Evolutionary conservation across 345 rosid species (phyloP).

Genomic region (Citrus cavaleriei): DNA sequence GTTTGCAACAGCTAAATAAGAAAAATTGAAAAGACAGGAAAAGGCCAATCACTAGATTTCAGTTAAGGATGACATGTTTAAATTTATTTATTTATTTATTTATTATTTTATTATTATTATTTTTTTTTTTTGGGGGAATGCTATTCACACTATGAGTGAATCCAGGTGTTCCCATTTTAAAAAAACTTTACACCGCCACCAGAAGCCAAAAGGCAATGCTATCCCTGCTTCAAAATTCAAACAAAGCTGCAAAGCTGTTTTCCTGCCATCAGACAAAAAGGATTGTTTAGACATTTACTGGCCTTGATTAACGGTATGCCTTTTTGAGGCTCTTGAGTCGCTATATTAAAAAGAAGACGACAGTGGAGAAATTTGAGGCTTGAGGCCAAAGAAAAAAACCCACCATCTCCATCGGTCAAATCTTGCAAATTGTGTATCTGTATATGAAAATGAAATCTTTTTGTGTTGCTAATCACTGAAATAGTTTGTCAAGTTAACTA

Average conservation of each 20-base stretch:
- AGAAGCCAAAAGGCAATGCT: not conserved
- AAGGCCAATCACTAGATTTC: not conserved
- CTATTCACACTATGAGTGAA: not conserved
- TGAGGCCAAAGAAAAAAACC: not conserved
- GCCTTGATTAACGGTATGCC: not conserved
- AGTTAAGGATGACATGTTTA: not conserved
- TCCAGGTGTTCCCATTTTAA: not conserved
- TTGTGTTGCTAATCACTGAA: not conserved
- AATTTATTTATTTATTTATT: too few relatives aligned
- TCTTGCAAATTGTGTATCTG: not conserved
- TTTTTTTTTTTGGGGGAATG: too few relatives aligned
- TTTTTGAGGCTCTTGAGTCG: not conserved
- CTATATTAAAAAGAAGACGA: not conserved
- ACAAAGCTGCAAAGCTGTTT: not conserved
- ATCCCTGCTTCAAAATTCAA: not conserved
- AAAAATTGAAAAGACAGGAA: too few relatives aligned
- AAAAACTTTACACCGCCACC: not conserved
- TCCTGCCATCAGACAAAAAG: not conserved
- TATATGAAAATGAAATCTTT: not conserved
- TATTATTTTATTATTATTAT: too few relatives aligned
- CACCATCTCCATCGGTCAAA: not conserved
- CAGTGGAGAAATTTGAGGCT: not conserved
- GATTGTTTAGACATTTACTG: not conserved
- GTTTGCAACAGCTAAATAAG: too few relatives aligned
- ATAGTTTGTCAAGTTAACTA: not conserved